Evolutionary conservation across 1,139 yeast genomes (phyloP).

Genomic region (Candida glucosophila): DNA sequence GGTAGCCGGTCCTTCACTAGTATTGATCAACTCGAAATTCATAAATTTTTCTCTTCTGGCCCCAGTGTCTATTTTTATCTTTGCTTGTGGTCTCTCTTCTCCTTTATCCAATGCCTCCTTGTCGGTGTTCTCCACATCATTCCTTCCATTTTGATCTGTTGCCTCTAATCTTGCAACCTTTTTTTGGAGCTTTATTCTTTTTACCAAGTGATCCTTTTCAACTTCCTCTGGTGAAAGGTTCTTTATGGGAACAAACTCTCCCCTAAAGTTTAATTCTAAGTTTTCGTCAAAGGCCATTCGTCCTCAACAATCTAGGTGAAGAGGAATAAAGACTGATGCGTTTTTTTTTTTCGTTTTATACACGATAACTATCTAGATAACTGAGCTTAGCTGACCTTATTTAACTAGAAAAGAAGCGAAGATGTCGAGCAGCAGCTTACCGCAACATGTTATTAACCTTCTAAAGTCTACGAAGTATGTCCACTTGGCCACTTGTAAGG

Average conservation of each 20-base stretch:
- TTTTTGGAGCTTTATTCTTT: slow-evolving; percentile 8
- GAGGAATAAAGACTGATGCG: no score
- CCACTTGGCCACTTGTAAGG: slow-evolving; percentile 71
- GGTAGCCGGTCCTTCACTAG: background rate
- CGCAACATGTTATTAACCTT: slow-evolving; percentile 46
- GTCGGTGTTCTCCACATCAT: no score
- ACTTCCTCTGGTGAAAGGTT: slow-evolving; percentile 13
- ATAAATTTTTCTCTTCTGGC: background rate
- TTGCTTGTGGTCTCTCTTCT: slow-evolving; percentile 2
- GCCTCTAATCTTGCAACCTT: slow-evolving; percentile 4
- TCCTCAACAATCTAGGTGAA: no score
- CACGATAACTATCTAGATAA: no score
- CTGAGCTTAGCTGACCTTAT: no score
- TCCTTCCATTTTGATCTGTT: no score
- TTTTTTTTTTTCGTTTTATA: no score
- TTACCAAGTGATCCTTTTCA: slow-evolving; percentile 11
- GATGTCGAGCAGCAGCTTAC: no score
- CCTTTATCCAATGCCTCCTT: background rate
- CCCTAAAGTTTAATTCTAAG: slow-evolving; percentile 17
- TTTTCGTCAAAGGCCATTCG: slow-evolving; percentile 2
- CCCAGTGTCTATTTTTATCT: no score
- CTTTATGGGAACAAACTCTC: slow-evolving; percentile 22
- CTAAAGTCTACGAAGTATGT: slow-evolving; percentile 57
- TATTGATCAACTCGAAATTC: no score
- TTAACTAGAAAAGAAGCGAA: no score